Evolutionary conservation across 169 alveolate genomes (phyloP), one percentile per base, ranked within the genome.

Genomic region (Babesia ovata): DNA sequence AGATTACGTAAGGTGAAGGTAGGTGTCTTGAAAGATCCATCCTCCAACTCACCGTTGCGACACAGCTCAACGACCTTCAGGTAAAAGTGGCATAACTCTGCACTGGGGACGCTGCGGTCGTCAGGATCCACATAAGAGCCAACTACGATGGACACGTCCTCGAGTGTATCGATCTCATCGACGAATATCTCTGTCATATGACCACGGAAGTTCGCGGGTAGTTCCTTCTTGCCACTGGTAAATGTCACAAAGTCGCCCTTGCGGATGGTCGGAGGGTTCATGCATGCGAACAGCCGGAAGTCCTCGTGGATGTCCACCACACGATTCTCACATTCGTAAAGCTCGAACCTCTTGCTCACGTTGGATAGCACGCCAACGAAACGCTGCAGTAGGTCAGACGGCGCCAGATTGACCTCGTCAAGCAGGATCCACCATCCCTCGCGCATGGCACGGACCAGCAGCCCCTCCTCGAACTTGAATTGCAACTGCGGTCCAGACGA

Each of bases 391-490:
- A 97, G 89, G 74, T 97, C 99, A 22, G 95, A 95, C 29, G 98
- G 97, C 7, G 99, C 99, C 70, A 98, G 90, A 75, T 98, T 98
- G 44, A 98, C 95, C 91, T 98, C 99, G 90, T 98, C 99, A 24
- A 98, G 92, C 56, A 98, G 91, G n/a, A 98, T 91, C 99, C 99
- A 98, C 44, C 95, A 96, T 24, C 99, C 99, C 50, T 96, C 95
- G 45, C 96, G 94, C 75, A 98, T 94, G 6, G 99, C 97, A 75
- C 96, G 94, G n/a, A 97, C 88, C 36, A 97, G 87, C 52, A 96
- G 93, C 9, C 99, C 99, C 85, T 98, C 99, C 36, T 94, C 93
- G 81, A 97, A 98, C 81, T 95, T 93, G 72, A 95, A 96, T 28
- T 84, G 72, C 44, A 83, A n/a, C 28, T 62, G 46, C 46, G 74